Evolutionary conservation across 495 filamentous ascomycete genomes (phyloP).

Genomic region (Penicillium antarcticum): DNA sequence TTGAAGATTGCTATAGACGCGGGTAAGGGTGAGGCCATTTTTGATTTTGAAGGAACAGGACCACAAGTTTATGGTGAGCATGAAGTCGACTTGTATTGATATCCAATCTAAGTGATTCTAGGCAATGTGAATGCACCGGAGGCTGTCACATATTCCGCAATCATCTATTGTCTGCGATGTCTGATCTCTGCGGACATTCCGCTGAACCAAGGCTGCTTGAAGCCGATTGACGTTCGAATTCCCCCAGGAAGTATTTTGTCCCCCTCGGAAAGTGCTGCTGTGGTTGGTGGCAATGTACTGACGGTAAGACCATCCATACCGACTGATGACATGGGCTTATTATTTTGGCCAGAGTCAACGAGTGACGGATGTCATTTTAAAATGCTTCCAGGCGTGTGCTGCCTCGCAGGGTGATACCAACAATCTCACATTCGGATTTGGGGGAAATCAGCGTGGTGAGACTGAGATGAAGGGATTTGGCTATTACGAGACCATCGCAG

Average conservation of each 20-base stretch:
- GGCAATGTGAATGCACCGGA: conserved; percentile 91
- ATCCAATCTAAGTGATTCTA: conserved; percentile 5
- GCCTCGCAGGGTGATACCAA: conserved; percentile 87
- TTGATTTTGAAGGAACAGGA: conserved; percentile 82
- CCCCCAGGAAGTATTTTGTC: conserved; percentile 75
- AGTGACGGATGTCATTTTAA: conserved; percentile 85
- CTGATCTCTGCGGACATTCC: conserved; percentile 90
- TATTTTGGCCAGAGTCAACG: conserved; percentile 51
- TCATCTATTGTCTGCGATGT: conserved; percentile 89
- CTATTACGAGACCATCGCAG: conserved; percentile 92
- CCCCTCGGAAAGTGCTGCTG: conserved; percentile 74
- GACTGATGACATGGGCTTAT: neutral
- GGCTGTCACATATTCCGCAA: conserved; percentile 86
- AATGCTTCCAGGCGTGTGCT: conserved; percentile 80
- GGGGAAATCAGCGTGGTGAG: conserved; percentile 28
- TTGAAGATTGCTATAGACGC: conserved; percentile 81
- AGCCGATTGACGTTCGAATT: conserved; percentile 77
- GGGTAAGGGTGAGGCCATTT: conserved; percentile 79
- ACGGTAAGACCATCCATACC: conserved; percentile 37
- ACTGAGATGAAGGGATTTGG: conserved; percentile 61
- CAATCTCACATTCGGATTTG: conserved; percentile 54
- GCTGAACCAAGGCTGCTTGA: conserved; percentile 90
- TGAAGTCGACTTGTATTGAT: neutral
- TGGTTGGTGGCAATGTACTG: conserved; percentile 87
- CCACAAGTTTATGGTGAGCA: conserved; percentile 74